Evolutionary conservation across 163 green algal genomes (phyloP), one percentile per base, ranked within the genome.

Genomic region (Prototheca cutis): DNA sequence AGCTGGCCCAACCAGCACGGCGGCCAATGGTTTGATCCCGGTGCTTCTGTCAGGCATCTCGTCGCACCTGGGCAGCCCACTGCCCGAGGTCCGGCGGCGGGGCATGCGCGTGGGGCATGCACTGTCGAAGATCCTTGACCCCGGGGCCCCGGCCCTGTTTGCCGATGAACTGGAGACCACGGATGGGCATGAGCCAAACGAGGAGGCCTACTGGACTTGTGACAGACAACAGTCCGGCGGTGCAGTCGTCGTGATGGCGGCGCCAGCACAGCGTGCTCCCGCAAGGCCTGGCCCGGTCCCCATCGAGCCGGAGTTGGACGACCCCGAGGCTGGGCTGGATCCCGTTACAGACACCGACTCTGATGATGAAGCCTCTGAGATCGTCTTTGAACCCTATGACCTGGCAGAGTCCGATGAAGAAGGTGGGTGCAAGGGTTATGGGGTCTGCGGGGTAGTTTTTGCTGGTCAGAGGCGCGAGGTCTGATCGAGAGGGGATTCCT

Each of bases 101-200:
- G 49, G 49, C 49, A 56, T 56, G 49, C 49, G 49, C 49, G 49
- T 56, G 13, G 49, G 21, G 10, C 25, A 13, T 17, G 21, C 19
- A 5, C 23, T 56, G 7, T 33, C 49, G 13, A 5, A 27, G 49
- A n/a, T 19, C 21, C 25, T 34, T 13, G 47, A 53, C 47, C 47
- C 47, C 17, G 23, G 17, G 17, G 15, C n/a, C 17, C 47, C 47
- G 7, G 49, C 27, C 28, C 49, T 34, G 8, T 33, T 33, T 15
- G 23, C 13, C 25, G 23, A 34, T 6, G 27, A 39, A 27, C 5
- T 33, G 10, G 49, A 15, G 25, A 19, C 6, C 25, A 15, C 47
- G 47, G 47, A 53, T 15, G 47, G 36, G 36, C 13, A 8, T 21
- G 36, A 13, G 8, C 10, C 36, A 45, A 45, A 45, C 36, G 36